These are phyloP conservation scores for Saccharomyces uvarum DNA, from an alignment of 1,139 yeast species.

Conservation along the genomic window DNA sequence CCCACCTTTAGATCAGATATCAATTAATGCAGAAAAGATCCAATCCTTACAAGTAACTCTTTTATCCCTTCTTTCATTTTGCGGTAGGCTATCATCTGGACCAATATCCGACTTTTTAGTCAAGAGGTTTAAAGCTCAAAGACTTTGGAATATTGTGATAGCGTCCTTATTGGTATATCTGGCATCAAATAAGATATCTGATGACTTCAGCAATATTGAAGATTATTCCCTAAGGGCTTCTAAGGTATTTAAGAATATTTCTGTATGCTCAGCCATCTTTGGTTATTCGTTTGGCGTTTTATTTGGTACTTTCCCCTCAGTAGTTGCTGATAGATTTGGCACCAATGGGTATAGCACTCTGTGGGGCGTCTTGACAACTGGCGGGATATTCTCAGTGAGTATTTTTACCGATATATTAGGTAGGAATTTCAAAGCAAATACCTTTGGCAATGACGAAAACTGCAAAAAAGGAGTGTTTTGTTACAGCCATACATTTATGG, in stretches of 20 bases:
- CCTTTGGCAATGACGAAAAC: conserved; percentile 12
- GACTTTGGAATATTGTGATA: conserved; percentile 59
- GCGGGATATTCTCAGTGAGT: conserved; percentile 37
- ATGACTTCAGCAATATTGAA: neutral
- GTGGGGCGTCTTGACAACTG: conserved; percentile 70
- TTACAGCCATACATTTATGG: conserved; percentile 25
- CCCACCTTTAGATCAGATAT: conserved; percentile 20
- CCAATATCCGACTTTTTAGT: conserved; percentile 57
- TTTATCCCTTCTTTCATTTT: conserved; percentile 58
- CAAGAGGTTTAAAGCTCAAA: conserved; percentile 43
- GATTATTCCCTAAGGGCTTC: neutral
- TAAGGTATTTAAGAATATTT: conserved; percentile 29
- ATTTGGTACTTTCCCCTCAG: conserved; percentile 76
- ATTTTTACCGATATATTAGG: conserved; percentile 37
- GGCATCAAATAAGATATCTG: conserved; percentile 38
- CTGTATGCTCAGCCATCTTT: conserved; percentile 50
- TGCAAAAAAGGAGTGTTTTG: conserved; percentile 25
- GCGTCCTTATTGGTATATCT: conserved; percentile 43
- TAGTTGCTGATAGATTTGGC: conserved; percentile 71
- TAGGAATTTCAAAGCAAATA: conserved; percentile 35
- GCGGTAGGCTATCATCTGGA: conserved; percentile 64
- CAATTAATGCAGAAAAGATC: conserved; percentile 33
- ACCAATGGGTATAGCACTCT: conserved; percentile 64
- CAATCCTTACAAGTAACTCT: conserved; percentile 71
- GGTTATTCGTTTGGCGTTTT: conserved; percentile 77